Evolutionary conservation across 345 rosid species (phyloP).

Genomic region (Linum tenue): DNA sequence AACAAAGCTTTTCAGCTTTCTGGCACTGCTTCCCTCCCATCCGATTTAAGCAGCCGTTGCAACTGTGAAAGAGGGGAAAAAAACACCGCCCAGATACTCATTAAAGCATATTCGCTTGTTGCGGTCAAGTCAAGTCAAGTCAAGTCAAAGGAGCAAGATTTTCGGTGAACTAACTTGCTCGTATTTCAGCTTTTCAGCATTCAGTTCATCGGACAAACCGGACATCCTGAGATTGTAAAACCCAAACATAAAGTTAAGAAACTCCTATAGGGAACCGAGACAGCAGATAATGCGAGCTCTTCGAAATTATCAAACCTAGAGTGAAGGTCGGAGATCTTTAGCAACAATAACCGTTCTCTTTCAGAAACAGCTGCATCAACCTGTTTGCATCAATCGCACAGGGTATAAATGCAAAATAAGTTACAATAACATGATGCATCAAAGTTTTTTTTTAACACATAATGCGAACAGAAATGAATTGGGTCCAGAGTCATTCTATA

Average conservation of each 20-base stretch:
- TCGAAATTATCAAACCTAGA: conserved; percentile 37
- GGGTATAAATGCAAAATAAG: neutral
- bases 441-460: neutral
- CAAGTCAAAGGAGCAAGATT: neutral
- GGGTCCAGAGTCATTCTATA: neutral
- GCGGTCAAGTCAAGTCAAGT: neutral
- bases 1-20: conserved; percentile 6
- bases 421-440: neutral
- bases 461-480: neutral
- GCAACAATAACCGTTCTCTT: conserved; percentile 58
- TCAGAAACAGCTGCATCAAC: conserved; percentile 50
- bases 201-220: conserved; percentile 63
- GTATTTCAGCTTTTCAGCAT: conserved; percentile 57
- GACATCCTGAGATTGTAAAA: conserved; percentile 45
- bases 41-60: conserved; percentile 50
- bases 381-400: conserved; percentile 23
- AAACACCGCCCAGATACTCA: conserved; percentile 1
- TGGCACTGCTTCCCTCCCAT: conserved; percentile 30
- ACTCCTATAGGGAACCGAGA: neutral
- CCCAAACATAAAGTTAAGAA: conserved; percentile 10
- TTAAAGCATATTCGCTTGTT: neutral
- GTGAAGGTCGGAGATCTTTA: conserved; percentile 62
- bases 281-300: conserved; percentile 3
- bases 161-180: conserved; percentile 46
- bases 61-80: conserved; percentile 33